phyloP scores from a whole-genome alignment of 1,139 yeast species.

The Kluyveromyces marxianus region DNA sequence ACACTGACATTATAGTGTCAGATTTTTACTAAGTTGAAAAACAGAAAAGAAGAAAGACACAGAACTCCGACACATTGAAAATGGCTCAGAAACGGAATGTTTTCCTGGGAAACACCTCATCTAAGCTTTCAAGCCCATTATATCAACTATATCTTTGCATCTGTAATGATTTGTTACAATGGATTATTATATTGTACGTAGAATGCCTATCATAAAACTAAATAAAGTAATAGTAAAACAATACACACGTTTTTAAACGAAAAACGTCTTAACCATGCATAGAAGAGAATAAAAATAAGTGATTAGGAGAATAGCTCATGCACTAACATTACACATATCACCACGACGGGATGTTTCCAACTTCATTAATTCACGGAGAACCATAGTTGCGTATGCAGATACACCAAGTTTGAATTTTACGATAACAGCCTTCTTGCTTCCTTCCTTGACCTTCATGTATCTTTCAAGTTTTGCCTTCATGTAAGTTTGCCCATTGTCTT shows the following conservation, averaged over 20 bases:
- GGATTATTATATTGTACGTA: too few species aligned
- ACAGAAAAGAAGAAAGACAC: not conserved
- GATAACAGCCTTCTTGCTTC: conserved; percentile 60
- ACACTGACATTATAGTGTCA: conserved; percentile 4
- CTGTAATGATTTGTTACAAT: too few species aligned
- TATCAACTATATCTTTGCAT: too few species aligned
- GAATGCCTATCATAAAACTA: too few species aligned
- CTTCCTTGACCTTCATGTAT: conserved; percentile 34
- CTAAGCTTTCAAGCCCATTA: too few species aligned
- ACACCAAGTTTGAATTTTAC: conserved; percentile 73
- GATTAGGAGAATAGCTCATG: not conserved
- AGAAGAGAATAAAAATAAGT: not conserved
- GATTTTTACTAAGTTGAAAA: not conserved
- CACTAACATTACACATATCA: conserved; percentile 35
- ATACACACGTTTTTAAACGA: too few species aligned
- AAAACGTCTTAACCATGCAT: too few species aligned
- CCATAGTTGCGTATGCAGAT: conserved; percentile 97
- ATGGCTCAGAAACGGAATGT: too few species aligned
- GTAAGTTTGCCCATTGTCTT: conserved; percentile 28
- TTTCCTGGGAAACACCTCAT: too few species aligned
- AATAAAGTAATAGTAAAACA: too few species aligned
- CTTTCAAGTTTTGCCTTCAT: conserved; percentile 30
- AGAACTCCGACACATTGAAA: not conserved
- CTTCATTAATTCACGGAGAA: conserved; percentile 84
- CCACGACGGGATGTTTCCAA: conserved; percentile 68